Conservation (phyloP, 345 rosid species). For the Heritiera fomes region DNA sequence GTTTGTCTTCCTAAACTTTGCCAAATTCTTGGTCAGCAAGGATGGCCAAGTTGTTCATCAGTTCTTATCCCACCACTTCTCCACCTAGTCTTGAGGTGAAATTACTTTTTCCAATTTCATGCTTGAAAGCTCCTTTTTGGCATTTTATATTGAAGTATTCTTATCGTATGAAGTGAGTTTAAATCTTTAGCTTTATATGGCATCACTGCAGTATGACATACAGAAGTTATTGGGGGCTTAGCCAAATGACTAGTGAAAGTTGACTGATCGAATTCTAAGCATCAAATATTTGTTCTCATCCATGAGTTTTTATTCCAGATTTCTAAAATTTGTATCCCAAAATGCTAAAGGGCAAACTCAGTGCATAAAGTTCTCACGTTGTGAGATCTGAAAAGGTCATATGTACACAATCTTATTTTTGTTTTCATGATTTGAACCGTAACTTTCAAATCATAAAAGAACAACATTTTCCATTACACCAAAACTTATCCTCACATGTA, state of each 20-base stretch:
- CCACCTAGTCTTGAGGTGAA: conserved; percentile 80
- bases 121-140: neutral
- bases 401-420: too few relatives aligned
- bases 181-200: neutral
- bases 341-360: too few relatives aligned
- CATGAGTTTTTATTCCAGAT: neutral
- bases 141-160: neutral
- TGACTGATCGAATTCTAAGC: neutral
- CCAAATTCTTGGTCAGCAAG: conserved; percentile 84
- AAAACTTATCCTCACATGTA: too few relatives aligned
- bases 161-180: neutral
- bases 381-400: too few relatives aligned
- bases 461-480: too few relatives aligned
- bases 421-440: too few relatives aligned
- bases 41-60: conserved; percentile 68
- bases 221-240: conserved; percentile 16
- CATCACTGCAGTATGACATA: conserved; percentile 20
- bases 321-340: neutral
- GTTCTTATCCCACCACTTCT: conserved; percentile 85
- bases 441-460: too few relatives aligned
- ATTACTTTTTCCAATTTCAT: neutral
- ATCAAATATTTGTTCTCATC: neutral
- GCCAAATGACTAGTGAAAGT: neutral
- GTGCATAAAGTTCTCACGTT: too few relatives aligned
- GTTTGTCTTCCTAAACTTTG: conserved; percentile 49